Conservation (phyloP, 2,329 filamentous ascomycete genomes). For the Geosmithia putterillii region DNA sequence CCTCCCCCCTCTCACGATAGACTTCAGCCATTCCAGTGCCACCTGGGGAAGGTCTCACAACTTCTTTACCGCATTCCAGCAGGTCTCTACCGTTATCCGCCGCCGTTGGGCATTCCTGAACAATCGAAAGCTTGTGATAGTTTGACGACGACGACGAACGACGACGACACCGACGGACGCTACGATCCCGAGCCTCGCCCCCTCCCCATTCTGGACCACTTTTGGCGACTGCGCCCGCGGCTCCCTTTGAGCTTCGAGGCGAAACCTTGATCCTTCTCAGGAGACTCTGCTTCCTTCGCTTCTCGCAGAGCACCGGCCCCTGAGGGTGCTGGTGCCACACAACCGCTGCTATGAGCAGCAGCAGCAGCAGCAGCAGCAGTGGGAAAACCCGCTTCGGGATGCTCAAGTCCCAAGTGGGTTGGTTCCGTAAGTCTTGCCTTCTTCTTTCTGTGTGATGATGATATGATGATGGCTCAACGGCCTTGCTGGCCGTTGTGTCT, state of each 20-base stretch:
- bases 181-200: too few relatives aligned
- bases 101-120: background rate
- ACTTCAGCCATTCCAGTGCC: background rate
- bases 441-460: too few relatives aligned
- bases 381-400: conserved; percentile 6
- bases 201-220: too few relatives aligned
- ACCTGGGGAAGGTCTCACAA: background rate
- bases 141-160: too few relatives aligned
- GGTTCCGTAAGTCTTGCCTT: conserved; percentile 29
- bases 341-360: conserved; percentile 4
- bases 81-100: background rate
- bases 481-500: too few relatives aligned
- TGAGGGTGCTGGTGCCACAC: background rate
- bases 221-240: background rate
- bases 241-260: background rate
- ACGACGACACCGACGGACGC: too few relatives aligned
- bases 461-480: too few relatives aligned
- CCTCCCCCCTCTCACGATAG: background rate
- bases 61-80: conserved; percentile 3
- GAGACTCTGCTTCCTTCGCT: background rate
- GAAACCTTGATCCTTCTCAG: background rate
- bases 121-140: too few relatives aligned
- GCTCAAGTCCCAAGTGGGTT: conserved; percentile 31
- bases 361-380: conserved; percentile 4
- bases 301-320: background rate